Evolutionary conservation across 2,329 filamentous ascomycete species (phyloP).

Genomic region (Neofusicoccum sp.): DNA sequence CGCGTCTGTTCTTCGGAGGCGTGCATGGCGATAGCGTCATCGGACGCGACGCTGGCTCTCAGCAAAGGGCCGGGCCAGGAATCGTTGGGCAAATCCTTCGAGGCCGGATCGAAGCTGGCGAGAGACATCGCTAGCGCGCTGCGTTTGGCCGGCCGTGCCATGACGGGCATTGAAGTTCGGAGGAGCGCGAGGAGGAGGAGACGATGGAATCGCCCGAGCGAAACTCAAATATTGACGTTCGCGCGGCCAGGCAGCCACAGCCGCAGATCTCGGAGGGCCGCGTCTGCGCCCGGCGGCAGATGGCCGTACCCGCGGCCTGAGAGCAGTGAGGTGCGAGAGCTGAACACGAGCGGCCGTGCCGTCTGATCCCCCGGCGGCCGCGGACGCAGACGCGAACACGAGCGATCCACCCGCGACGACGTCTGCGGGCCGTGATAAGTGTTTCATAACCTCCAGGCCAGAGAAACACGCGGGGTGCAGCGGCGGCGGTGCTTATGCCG

Average conservation of each 20-base stretch:
- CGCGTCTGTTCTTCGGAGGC: conserved; percentile 2
- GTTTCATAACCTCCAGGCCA: not conserved
- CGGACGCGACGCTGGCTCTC: conserved; percentile 3
- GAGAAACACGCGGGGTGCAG: not conserved
- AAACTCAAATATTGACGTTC: not conserved
- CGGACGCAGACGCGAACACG: conserved; percentile 11
- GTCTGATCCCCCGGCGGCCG: conserved; percentile 2
- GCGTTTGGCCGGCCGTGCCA: not conserved
- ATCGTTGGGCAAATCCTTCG: not conserved
- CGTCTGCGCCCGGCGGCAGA: not conserved
- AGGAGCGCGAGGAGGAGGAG: not conserved
- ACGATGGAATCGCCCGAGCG: not conserved
- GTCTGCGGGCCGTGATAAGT: not conserved
- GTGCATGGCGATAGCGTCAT: conserved; percentile 19
- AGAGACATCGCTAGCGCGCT: conserved; percentile 2
- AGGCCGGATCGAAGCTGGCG: not conserved
- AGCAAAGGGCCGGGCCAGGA: not conserved
- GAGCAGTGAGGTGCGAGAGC: not conserved
- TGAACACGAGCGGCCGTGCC: conserved; percentile 11
- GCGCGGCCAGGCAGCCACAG: conserved; percentile 12
- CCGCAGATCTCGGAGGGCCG: not conserved
- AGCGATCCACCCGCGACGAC: conserved; percentile 1
- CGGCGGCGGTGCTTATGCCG: conserved; percentile 6
- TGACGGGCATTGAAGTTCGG: conserved; percentile 9
- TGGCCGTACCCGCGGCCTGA: not conserved